These are phyloP conservation scores for Malus sylvestris DNA, from an alignment of 306 rosid species.

Conservation along the genomic window DNA sequence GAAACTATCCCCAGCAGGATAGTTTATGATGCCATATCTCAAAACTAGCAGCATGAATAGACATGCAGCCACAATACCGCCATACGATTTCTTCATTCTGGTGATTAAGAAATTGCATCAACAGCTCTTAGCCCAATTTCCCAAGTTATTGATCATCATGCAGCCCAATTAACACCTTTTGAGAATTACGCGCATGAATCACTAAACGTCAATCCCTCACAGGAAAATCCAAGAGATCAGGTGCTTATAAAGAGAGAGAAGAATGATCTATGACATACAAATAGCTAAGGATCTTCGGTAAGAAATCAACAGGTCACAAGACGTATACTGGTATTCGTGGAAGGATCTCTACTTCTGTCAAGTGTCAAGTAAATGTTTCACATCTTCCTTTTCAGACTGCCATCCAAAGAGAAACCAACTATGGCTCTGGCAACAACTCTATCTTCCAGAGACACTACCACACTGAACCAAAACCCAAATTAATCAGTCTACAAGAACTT, in stretches of 20 bases:
- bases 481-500: constrained; percentile 4
- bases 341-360: constrained; percentile 10
- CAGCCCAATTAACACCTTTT: constrained; percentile 14
- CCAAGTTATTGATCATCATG: constrained; percentile 20
- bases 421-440: constrained; percentile 13
- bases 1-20: constrained; percentile 51
- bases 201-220: neutral
- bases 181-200: constrained; percentile 7
- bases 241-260: neutral
- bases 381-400: constrained; percentile 18
- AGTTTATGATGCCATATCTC: constrained; percentile 61
- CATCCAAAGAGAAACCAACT: constrained; percentile 17
- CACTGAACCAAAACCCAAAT: constrained; percentile 26
- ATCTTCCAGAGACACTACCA: constrained; percentile 7
- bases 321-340: neutral
- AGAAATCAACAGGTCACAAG: neutral
- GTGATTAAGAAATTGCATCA: constrained; percentile 21
- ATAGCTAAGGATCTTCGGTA: constrained; percentile 10
- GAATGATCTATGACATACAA: neutral
- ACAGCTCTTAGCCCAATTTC: constrained; percentile 22
- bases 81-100: constrained; percentile 83
- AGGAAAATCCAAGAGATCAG: neutral
- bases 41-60: constrained; percentile 65
- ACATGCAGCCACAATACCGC: constrained; percentile 58
- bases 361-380: constrained; percentile 13